phyloP scores from a whole-genome alignment of 768 basidiomycete genomes.

The Mycena metata region DNA sequence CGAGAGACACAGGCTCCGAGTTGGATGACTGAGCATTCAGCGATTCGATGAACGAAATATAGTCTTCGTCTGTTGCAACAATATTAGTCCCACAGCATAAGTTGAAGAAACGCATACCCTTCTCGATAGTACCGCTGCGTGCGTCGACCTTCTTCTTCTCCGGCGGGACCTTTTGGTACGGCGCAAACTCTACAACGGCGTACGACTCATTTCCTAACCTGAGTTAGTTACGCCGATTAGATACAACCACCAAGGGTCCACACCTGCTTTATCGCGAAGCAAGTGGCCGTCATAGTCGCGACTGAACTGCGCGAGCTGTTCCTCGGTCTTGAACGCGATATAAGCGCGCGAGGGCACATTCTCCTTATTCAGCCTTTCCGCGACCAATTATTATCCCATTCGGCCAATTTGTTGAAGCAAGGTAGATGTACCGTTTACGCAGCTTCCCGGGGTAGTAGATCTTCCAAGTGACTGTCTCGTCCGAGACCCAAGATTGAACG shows the following conservation, averaged over 20 bases:
- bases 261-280: slow-evolving; percentile 93
- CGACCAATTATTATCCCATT: slow-evolving; percentile 31
- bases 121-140: slow-evolving; percentile 89
- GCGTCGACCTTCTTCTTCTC: slow-evolving; percentile 84
- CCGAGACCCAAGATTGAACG: slow-evolving; percentile 85
- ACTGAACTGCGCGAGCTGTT: slow-evolving; percentile 80
- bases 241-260: slow-evolving; percentile 40
- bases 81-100: slow-evolving; percentile 4
- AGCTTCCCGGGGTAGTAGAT: slow-evolving; percentile 76
- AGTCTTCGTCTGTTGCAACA: slow-evolving; percentile 79
- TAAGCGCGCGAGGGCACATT: slow-evolving; percentile 91
- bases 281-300: slow-evolving; percentile 91
- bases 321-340: slow-evolving; percentile 87
- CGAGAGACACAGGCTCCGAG: slow-evolving; percentile 72
- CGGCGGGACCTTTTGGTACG: slow-evolving; percentile 87
- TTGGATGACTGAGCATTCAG: slow-evolving; percentile 67
- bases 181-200: slow-evolving; percentile 94
- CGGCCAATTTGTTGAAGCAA: neutral
- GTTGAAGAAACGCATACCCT: slow-evolving; percentile 65
- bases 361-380: slow-evolving; percentile 81
- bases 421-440: slow-evolving; percentile 69
- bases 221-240: neutral
- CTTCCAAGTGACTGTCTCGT: slow-evolving; percentile 81
- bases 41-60: slow-evolving; percentile 82
- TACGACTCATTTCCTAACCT: slow-evolving; percentile 84